Base-by-base conservation (phyloP, 2,329 filamentous ascomycete genomes). In the Colletotrichum caudatum region DNA sequence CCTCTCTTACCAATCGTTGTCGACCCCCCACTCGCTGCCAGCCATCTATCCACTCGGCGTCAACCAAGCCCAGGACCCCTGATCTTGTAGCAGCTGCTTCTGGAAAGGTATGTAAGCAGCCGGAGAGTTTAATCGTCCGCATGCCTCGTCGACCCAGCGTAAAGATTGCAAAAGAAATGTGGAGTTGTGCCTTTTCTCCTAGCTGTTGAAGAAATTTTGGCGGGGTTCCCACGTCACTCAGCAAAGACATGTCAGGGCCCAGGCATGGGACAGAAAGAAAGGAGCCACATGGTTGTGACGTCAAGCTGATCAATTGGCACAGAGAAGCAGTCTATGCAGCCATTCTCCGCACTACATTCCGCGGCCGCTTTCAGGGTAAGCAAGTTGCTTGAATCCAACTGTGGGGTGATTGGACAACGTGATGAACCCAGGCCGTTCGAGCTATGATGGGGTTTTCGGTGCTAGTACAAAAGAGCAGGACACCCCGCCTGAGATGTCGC, bases 241-340 rank as follows among this genome's bases (percentile, higher is more conserved):
- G 39, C 0, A n/a, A 20, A 57, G 50, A 46, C 66, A 60, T 69
- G 67, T 41, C 37, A 66, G 33, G 44, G 46, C 35, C 48, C 41
- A 48, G 35, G 63, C 18, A 33, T 20, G 51, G 12, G 35, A 12
- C 14, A 37, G 44, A 14, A 16, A 23, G 23, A 20, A 29, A 59
- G 7, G 39, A 1, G 11, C 29, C 14, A 39, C 51, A 64, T 59
- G 16, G 54, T 2, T 16, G 69, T 71, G 69, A 71, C 69, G 69
- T 71, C 69, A 71, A 71, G 59, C 69, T 69, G 65, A 56, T 65
- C 69, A 64, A 69, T 69, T 56, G 59, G 64, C 37, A 26, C 51
- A 26, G 53, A 48, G 69, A 57, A 62, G 57, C 50, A 63, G 39
- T 41, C 29, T 48, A 26, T 56, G 46, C 48, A 37, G 46, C 33